These are phyloP conservation scores for Glycine tomentella DNA, from an alignment of 306 rosid species.

Conservation along the genomic window DNA sequence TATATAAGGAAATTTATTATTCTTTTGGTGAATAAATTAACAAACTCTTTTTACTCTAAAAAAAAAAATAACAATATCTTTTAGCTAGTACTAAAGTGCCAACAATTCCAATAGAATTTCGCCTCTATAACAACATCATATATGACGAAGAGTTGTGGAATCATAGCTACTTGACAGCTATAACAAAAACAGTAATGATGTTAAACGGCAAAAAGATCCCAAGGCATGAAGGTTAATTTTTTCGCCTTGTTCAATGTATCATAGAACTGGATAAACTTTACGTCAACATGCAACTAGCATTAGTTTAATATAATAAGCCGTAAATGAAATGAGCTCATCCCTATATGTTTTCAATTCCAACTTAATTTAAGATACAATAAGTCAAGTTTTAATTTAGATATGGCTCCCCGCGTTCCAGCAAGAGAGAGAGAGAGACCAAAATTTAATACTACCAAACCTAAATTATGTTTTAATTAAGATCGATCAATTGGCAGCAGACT, in stretches of 20 bases:
- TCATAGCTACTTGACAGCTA: constrained; percentile 41
- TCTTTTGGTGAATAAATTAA: constrained; percentile 1
- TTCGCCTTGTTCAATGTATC: constrained; percentile 52
- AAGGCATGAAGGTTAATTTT: neutral
- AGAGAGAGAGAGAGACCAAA: neutral
- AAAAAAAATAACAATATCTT: neutral
- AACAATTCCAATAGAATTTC: constrained; percentile 5
- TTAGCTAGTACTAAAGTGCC: neutral
- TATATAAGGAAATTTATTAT: neutral
- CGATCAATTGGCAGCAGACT: neutral
- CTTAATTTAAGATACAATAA: constrained; percentile 5
- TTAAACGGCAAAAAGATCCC: constrained; percentile 25
- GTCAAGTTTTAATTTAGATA: constrained; percentile 5
- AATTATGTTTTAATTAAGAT: neutral
- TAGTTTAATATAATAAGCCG: constrained; percentile 34
- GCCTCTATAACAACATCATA: constrained; percentile 23
- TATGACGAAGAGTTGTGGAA: constrained; percentile 41
- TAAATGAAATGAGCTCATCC: constrained; percentile 17
- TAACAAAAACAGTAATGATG: constrained; percentile 44
- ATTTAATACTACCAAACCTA: neutral
- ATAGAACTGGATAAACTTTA: constrained; percentile 34
- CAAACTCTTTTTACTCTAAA: neutral
- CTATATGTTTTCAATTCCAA: neutral
- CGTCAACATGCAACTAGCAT: constrained; percentile 45
- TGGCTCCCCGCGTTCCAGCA: neutral